A percentile compares a stretch with the other conserved stretches of the same genome.
Evolutionary conservation across 2,329 filamentous ascomycete genomes (phyloP).

Genomic region (Chalara sp.): DNA sequence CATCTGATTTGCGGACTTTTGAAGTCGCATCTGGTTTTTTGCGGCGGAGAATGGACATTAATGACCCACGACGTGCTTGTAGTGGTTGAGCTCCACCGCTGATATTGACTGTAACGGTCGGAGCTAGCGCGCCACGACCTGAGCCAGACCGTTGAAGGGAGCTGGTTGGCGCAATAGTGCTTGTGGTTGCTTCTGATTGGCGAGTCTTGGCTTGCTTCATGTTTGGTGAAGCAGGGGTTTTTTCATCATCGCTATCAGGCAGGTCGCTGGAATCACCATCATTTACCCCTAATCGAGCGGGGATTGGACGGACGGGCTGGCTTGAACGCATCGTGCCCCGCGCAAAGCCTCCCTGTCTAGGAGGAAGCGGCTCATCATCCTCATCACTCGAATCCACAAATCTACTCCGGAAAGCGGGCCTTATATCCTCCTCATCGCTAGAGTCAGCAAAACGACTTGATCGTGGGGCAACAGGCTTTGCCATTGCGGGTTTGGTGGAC

Average conservation of each 20-base stretch:
- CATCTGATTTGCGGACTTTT: slow-evolving; percentile 47
- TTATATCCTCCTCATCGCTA: slow-evolving; percentile 26
- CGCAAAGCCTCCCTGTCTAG: slow-evolving; percentile 1
- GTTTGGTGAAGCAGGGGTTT: slow-evolving; percentile 24
- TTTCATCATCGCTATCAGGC: slow-evolving; percentile 52
- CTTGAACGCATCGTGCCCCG: slow-evolving; percentile 14
- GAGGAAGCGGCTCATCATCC: slow-evolving; percentile 19
- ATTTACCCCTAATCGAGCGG: slow-evolving; percentile 37
- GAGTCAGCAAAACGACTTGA: slow-evolving; percentile 28
- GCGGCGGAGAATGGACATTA: slow-evolving; percentile 57
- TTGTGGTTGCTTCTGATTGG: slow-evolving; percentile 2
- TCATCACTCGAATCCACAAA: slow-evolving; percentile 61
- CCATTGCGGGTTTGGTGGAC: slow-evolving; percentile 11
- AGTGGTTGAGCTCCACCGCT: slow-evolving; percentile 10
- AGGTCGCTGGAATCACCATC: slow-evolving; percentile 55
- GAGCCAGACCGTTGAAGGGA: slow-evolving; percentile 32
- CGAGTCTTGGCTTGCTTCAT: slow-evolving; percentile 11
- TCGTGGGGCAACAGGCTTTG: slow-evolving; percentile 9
- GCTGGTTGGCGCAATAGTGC: slow-evolving; percentile 16
- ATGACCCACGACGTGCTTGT: slow-evolving; percentile 37
- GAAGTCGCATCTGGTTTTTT: slow-evolving; percentile 47
- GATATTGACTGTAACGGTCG: slow-evolving; percentile 1
- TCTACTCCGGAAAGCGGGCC: slow-evolving; percentile 36
- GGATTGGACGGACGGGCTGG: slow-evolving; percentile 42
- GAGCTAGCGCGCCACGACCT: slow-evolving; percentile 25